Evolutionary conservation across 2,329 filamentous ascomycete genomes (phyloP), one percentile per base, ranked within the genome.

Genomic region (Ploettnerulaceae sp.): DNA sequence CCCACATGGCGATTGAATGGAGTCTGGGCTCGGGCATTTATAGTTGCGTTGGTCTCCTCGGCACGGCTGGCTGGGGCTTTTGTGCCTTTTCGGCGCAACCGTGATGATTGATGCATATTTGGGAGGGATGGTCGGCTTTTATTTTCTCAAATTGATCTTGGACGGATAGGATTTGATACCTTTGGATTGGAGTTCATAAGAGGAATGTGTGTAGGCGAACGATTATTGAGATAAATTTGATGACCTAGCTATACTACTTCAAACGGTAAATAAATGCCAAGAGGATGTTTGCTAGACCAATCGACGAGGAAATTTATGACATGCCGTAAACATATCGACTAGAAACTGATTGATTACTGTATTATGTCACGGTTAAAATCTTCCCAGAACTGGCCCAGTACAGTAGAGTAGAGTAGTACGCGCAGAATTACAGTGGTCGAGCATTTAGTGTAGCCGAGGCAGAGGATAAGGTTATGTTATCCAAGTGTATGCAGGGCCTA

Each of bases 101-200:
- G 17, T 37, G 31, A 33, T 32, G 29, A 41, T 33, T 5, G 5
- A 42, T 34, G 29, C 29, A 35, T 26, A 33, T 42, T 14, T 37
- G 24, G 20, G 40, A 11, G 24, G 36, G 22, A 21, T n/a, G 28
- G 32, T 22, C 31, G 4, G n/a, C 41, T 41, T 36, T 26, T 33
- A 44, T 37, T 48, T 34, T 43, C 32, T 29, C 39, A 59, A 53
- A 60, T 60, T 59, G 57, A 56, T 43, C 51, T 51, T 46, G 42
- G 41, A 45, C 38, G 47, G 37, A 31, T 28, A 42, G 56, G 56
- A 54, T 58, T 55, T 59, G 58, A 59, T 59, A 59, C 56, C 57
- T 48, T 6, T 57, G 51, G 53, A 56, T 43, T 20, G 40, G 40
- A 43, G 40, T 49, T 55, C 57, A 51, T 52, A 35, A 58, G 55